Evolutionary conservation across 2,329 filamentous ascomycete species (phyloP).

Genomic region (Penicillium sp.): DNA sequence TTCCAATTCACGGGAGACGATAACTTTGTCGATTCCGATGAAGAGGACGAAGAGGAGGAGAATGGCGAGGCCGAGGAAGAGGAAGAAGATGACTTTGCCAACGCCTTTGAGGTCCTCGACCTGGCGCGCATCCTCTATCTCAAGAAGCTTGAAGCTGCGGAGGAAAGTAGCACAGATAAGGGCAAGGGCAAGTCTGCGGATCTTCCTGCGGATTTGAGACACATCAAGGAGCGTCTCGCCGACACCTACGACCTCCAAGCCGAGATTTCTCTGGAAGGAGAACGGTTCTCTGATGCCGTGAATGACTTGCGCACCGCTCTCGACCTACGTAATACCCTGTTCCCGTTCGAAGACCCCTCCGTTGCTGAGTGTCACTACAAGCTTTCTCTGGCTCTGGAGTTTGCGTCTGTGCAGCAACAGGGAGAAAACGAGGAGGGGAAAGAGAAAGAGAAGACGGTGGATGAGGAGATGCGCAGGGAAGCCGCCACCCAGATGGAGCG

Average conservation of each 20-base stretch:
- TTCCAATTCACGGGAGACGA: slow-evolving; percentile 96
- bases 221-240: slow-evolving; percentile 81
- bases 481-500: slow-evolving; percentile 61
- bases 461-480: slow-evolving; percentile 59
- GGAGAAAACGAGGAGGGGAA: slow-evolving; percentile 44
- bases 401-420: slow-evolving; percentile 71
- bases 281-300: slow-evolving; percentile 87
- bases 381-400: slow-evolving; percentile 91
- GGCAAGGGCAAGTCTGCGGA: slow-evolving; percentile 53
- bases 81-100: slow-evolving; percentile 65
- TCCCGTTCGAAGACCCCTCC: slow-evolving; percentile 76
- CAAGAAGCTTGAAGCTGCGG: slow-evolving; percentile 56
- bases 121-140: slow-evolving; percentile 60
- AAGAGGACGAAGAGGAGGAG: slow-evolving; percentile 51
- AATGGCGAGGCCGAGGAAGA: slow-evolving; percentile 52
- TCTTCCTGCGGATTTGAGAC: slow-evolving; percentile 47
- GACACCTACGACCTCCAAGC: slow-evolving; percentile 93
- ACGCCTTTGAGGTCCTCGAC: slow-evolving; percentile 65
- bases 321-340: slow-evolving; percentile 75
- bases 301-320: slow-evolving; percentile 78
- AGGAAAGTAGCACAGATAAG: slow-evolving; percentile 38
- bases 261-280: slow-evolving; percentile 96
- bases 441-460: slow-evolving; percentile 44
- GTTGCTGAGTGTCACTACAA: slow-evolving; percentile 97
- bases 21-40: slow-evolving; percentile 81